A percentile compares a stretch with the other conserved stretches of the same genome.
Evolutionary conservation across 1,139 yeast species (phyloP).

Genomic region (Magnusiomyces tetraspermus): DNA sequence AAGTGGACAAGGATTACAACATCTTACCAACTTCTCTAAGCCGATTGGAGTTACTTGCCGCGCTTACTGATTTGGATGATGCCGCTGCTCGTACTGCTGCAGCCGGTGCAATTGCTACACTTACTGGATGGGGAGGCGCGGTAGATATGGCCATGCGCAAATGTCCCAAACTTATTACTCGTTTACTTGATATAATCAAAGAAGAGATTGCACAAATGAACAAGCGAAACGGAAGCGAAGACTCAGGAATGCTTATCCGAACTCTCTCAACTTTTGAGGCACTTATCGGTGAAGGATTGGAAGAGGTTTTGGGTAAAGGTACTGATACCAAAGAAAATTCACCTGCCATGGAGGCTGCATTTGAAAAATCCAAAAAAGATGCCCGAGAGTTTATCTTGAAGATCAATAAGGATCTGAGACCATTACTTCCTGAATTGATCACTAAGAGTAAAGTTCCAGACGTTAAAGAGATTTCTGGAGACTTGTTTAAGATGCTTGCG

Average conservation of each 20-base stretch:
- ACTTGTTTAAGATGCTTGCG: constrained; percentile 3
- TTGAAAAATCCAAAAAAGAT: neutral
- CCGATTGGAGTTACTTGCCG: constrained; percentile 27
- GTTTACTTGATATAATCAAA: constrained; percentile 21
- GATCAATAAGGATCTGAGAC: neutral
- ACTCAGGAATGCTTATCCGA: constrained; percentile 10
- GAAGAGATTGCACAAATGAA: constrained; percentile 8
- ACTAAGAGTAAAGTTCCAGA: constrained; percentile 9
- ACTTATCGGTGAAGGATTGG: neutral
- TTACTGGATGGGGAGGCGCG: constrained; percentile 32
- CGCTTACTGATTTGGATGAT: constrained; percentile 31
- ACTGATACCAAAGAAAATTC: neutral
- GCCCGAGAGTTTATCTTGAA: neutral
- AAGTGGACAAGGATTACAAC: constrained; percentile 23
- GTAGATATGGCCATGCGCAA: constrained; percentile 24
- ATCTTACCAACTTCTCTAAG: constrained; percentile 8
- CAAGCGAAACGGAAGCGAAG: neutral
- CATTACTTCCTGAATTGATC: neutral
- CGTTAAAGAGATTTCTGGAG: constrained; percentile 6
- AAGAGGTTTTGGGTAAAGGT: neutral
- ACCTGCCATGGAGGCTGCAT: neutral
- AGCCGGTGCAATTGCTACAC: constrained; percentile 35
- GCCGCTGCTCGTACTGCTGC: constrained; percentile 32
- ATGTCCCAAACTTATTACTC: constrained; percentile 18
- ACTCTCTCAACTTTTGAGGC: constrained; percentile 2